Conservation (phyloP, 1,284 basidiomycete species). For the Fomes fomentarius region DNA sequence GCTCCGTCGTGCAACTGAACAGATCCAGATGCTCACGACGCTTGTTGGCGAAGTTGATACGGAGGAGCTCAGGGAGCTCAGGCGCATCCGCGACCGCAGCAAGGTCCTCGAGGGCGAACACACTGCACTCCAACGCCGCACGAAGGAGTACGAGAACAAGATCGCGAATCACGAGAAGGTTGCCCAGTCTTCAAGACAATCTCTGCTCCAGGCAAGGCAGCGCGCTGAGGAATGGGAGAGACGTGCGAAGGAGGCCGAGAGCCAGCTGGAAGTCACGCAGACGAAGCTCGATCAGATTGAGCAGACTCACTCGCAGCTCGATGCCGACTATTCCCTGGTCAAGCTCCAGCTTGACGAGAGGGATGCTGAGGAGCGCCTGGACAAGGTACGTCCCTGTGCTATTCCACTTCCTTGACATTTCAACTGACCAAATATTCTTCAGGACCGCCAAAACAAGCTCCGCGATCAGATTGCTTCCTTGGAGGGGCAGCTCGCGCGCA, state of each 20-base stretch:
- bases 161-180: slow-evolving; percentile 61
- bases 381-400: slow-evolving; percentile 56
- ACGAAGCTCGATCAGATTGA: slow-evolving; percentile 69
- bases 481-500: slow-evolving; percentile 61
- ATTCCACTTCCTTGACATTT: no score
- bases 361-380: slow-evolving; percentile 67
- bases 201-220: slow-evolving; percentile 70
- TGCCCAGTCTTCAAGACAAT: slow-evolving; percentile 60
- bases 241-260: slow-evolving; percentile 71
- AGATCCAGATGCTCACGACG: slow-evolving; percentile 65
- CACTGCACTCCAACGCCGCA: slow-evolving; percentile 65
- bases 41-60: slow-evolving; percentile 66
- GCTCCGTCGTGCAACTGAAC: slow-evolving; percentile 64
- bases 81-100: slow-evolving; percentile 63
- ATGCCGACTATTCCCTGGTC: slow-evolving; percentile 66
- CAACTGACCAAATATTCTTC: no score
- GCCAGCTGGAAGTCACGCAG: slow-evolving; percentile 57
- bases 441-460: slow-evolving; percentile 74
- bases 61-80: slow-evolving; percentile 71
- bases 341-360: slow-evolving; percentile 75
- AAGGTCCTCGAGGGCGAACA: slow-evolving; percentile 71
- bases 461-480: slow-evolving; percentile 66
- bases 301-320: slow-evolving; percentile 63
- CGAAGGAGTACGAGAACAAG: slow-evolving; percentile 72
- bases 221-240: slow-evolving; percentile 79